Base-by-base conservation (phyloP, 2,329 filamentous ascomycete genomes). In the Ophiocordyceps robertsii region DNA sequence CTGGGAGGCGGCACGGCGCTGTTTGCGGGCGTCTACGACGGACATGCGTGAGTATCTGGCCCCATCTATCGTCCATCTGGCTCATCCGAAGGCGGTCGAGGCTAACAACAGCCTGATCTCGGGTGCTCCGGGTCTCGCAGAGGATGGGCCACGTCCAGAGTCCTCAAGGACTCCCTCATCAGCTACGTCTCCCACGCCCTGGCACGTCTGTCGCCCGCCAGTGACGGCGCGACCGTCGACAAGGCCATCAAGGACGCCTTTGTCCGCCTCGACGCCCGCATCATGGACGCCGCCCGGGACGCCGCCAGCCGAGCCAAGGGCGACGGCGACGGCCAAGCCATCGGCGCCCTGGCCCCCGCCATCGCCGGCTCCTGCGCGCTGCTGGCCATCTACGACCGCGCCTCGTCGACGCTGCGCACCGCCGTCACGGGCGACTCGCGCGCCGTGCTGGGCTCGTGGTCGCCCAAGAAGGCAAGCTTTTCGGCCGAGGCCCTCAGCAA, bases 341-440 rank as follows among this genome's bases (percentile, higher is more conserved):
- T 60, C 24, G 42, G 53, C 1, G 56, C 57, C 12, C 48, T 70
- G 5, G 53, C 61, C 5, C 56, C 65, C 1, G 58, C 63, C 4
- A 53, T 60, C 24, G 57, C 64, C 1, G 79, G 80, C 6, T 81
- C 77, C 4, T 83, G 78, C 48, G 80, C 80, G 11, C 61, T 83
- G 1, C 62, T 84, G 2, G 68, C 77, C 0, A 59, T 82, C 2
- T 82, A 75, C 52, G 77, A 85, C 46, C 67, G 75, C 0, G 44
- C 50, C 1, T 63, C 64, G 1, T 64, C 65, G 6, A 72, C 63
- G 0, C 59, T 85, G 0, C 72, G 74, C 21, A 77, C 82, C 3
- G 81, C 81, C 1, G 79, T 77, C 47, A 73, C 74, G 0, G 82
- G 82, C 0, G 80, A 85, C 58, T 83, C 76, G 1, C 69, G 80